Evolutionary conservation across 2,329 filamentous ascomycete species (phyloP), one percentile per base, ranked within the genome.

Genomic region (Bimuria novae-zelandiae): DNA sequence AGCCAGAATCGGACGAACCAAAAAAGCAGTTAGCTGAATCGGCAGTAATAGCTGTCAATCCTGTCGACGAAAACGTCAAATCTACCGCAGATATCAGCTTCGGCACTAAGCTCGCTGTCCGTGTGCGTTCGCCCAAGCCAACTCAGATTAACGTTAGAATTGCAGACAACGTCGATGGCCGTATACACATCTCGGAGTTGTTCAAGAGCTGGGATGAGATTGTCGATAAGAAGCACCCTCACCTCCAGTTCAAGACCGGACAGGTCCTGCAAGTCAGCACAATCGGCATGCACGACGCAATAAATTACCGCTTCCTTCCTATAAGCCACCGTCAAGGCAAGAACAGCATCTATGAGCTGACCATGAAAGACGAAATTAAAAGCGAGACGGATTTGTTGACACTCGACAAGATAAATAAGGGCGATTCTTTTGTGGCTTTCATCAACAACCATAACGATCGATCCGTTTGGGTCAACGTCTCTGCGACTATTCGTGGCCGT

Each of bases 131-230:
- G 0, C 79, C 97, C 68, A 96, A 96, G 74, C 87, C 88, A 43
- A 97, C 93, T 0, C 94, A 99, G 71, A 79, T 97, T 50, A 97
- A 97, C 62, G 91, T 99, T 5, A 85, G 89, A 61, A 81, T 97
- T 45, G 88, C 90, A 37, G 90, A 95, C 67, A 91, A 92, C 59
- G 81, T 96, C 7, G 90, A 95, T 70, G 94, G 93, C n/a, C 90
- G 94, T 16, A 87, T 99, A 54, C 93, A 97, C 68, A 84, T 94
- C 5, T 95, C 94, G 1, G 91, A 97, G 71, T 77, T 92, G 11
- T 99, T 96, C 70, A 89, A 97, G 71, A 81, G 80, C 10, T 97
- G 89, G 88, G 89, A 95, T 41, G 87, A 93, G 37, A 94, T 99
- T 65, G 81, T 85, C 51, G 86, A 97, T 68, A 84, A 87, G 52